A percentile compares a stretch with the other conserved stretches of the same genome.
Evolutionary conservation across 208 protist species (phyloP).

Genomic region (Trypanosoma lewisi): DNA sequence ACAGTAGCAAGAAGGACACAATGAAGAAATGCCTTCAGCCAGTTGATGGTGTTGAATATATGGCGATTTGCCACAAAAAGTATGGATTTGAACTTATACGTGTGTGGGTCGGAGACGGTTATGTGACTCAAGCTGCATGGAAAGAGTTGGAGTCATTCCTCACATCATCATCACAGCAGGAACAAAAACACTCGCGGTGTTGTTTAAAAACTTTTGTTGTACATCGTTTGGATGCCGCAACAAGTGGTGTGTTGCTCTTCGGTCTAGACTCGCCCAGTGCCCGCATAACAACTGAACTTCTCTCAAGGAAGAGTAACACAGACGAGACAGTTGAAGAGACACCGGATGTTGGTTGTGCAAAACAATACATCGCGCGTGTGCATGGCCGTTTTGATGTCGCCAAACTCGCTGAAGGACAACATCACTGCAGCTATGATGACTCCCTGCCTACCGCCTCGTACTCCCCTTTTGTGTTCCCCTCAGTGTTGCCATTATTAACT

Average conservation of each 20-base stretch:
- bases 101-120: conserved; percentile 34
- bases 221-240: conserved; percentile 82
- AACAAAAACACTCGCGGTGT: no score
- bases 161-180: neutral
- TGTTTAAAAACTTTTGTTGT: conserved; percentile 55
- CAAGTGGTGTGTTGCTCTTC: conserved; percentile 86
- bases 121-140: conserved; percentile 44
- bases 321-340: neutral
- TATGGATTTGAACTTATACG: conserved; percentile 71
- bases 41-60: conserved; percentile 25
- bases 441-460: neutral
- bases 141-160: conserved; percentile 20
- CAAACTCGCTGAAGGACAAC: conserved; percentile 36
- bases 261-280: conserved; percentile 51
- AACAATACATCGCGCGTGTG: conserved; percentile 65
- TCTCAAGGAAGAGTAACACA: conserved; percentile 40
- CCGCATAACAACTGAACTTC: conserved; percentile 34
- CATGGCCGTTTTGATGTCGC: conserved; percentile 43
- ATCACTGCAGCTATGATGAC: conserved; percentile 34
- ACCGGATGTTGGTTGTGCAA: conserved; percentile 22
- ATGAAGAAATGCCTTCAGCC: neutral
- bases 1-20: no score
- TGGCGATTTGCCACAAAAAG: conserved; percentile 41
- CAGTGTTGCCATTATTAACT: no score
- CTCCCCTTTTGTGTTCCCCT: no score